Evolutionary conservation across 1,139 yeast species (phyloP).

Genomic region (Pichia sp.): DNA sequence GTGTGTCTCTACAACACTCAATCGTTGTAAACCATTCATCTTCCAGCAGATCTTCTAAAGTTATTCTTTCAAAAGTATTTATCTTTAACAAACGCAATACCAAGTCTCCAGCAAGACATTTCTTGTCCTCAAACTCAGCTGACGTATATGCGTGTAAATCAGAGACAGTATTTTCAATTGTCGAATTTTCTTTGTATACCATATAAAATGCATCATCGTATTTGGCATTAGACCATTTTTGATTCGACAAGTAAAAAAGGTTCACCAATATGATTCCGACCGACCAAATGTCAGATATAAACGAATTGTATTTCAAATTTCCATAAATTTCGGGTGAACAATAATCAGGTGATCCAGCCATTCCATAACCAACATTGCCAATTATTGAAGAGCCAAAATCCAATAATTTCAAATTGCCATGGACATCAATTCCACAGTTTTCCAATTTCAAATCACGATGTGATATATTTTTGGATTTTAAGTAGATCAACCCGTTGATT

Average conservation of each 20-base stretch:
- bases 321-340: slow-evolving; percentile 42
- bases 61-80: slow-evolving; percentile 1
- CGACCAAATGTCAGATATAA: slow-evolving; percentile 41
- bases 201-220: slow-evolving; percentile 2
- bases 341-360: slow-evolving; percentile 41
- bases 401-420: slow-evolving; percentile 43
- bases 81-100: slow-evolving; percentile 2
- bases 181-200: background rate
- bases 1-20: background rate
- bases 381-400: slow-evolving; percentile 43
- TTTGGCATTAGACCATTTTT: slow-evolving; percentile 27
- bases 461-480: slow-evolving; percentile 39
- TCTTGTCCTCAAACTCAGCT: background rate
- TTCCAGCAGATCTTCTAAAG: background rate
- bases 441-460: slow-evolving; percentile 50
- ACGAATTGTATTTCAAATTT: slow-evolving; percentile 33
- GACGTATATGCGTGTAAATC: background rate
- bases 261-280: slow-evolving; percentile 36
- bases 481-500: slow-evolving; percentile 31
- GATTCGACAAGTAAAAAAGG: slow-evolving; percentile 18
- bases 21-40: background rate
- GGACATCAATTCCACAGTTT: slow-evolving; percentile 39
- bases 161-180: slow-evolving; percentile 2
- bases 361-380: slow-evolving; percentile 27
- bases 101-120: slow-evolving; percentile 1